These are phyloP conservation scores for Sungouiozyma intestinalis DNA, from an alignment of 805 yeast species.

Conservation along the genomic window DNA sequence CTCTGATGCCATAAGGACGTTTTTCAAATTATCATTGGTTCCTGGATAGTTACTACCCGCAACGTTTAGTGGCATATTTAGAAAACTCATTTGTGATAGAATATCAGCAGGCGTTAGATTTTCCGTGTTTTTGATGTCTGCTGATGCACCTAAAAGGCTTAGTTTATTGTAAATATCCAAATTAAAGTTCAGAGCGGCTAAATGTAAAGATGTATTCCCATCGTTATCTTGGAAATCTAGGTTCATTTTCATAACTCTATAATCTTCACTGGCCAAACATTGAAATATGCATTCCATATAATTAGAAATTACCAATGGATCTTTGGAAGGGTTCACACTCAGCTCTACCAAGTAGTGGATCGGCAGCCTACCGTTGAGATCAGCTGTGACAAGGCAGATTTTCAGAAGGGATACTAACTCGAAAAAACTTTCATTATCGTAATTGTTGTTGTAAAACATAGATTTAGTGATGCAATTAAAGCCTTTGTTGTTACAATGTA, in stretches of 20 bases:
- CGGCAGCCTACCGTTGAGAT: slow-evolving; percentile 61
- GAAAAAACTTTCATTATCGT: slow-evolving; percentile 50
- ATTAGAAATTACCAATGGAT: slow-evolving; percentile 39
- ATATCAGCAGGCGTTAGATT: slow-evolving; percentile 23
- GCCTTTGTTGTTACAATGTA: slow-evolving; percentile 44
- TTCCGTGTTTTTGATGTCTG: slow-evolving; percentile 21
- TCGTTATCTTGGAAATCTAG: slow-evolving; percentile 67
- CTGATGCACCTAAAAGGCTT: slow-evolving; percentile 25
- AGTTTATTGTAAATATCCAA: slow-evolving; percentile 25
- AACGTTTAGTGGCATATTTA: not conserved
- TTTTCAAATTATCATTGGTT: not conserved
- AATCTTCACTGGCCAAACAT: slow-evolving; percentile 31
- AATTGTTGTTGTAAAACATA: slow-evolving; percentile 63
- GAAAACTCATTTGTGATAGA: not conserved
- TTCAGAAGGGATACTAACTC: slow-evolving; percentile 49
- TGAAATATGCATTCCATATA: slow-evolving; percentile 44
- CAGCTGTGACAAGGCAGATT: slow-evolving; percentile 61
- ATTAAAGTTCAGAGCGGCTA: slow-evolving; percentile 41
- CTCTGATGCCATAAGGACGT: not conserved
- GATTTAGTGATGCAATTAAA: slow-evolving; percentile 62
- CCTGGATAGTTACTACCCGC: not conserved
- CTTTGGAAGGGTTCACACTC: slow-evolving; percentile 40
- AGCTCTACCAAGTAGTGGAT: slow-evolving; percentile 55
- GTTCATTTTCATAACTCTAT: slow-evolving; percentile 42
- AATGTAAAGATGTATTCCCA: slow-evolving; percentile 80